Evolutionary conservation across 495 filamentous ascomycete genomes (phyloP), one percentile per base, ranked within the genome.

Genomic region (Sordaria brevicollis): DNA sequence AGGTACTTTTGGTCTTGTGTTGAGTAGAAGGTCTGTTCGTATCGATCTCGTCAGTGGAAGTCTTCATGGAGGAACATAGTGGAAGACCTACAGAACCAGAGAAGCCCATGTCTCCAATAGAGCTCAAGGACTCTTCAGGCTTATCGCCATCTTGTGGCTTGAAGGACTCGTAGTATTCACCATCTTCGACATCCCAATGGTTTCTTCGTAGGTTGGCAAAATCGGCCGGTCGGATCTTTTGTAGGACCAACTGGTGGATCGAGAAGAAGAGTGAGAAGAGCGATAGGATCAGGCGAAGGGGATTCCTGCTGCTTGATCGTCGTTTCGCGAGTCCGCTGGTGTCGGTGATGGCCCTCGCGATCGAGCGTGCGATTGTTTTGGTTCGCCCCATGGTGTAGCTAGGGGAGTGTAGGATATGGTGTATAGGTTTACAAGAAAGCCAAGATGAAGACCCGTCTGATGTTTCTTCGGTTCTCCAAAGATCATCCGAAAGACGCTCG

Each of bases 1-100:
- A 91, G 83, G 72, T 84, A 90, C 69, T 84, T 85, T 19, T 81
- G 80, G 71, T 91, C 85, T 25, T 81, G 72, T 0, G 89, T 91
- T 25, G 80, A 80, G 77, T 90, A 89, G 79, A 92, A 92, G n/a
- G 89, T 90, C 84, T 79, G 62, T n/a, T 35, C n/a, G 4, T 6
- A 34, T 1, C 1, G 10, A 15, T 7, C 21, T 13, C 15, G 49
- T 19, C 0, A 67, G 5, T 10, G 1, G 10, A 34, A 36, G 38
- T 68, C 31, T 36, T 21, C 10, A 41, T 25, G 25, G 7, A 19
- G 1, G 2, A 2, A 13, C 21, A 35, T 10, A 17, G 66, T 8
- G 7, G 9, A 35, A 35, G 4, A 72, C 77, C 39, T n/a, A 77
- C 77, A 6, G 77, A 79, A 0, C 77, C 77, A 0, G 77, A 79